Evolutionary conservation across 345 rosid species (phyloP).

Genomic region (Citrus glauca): DNA sequence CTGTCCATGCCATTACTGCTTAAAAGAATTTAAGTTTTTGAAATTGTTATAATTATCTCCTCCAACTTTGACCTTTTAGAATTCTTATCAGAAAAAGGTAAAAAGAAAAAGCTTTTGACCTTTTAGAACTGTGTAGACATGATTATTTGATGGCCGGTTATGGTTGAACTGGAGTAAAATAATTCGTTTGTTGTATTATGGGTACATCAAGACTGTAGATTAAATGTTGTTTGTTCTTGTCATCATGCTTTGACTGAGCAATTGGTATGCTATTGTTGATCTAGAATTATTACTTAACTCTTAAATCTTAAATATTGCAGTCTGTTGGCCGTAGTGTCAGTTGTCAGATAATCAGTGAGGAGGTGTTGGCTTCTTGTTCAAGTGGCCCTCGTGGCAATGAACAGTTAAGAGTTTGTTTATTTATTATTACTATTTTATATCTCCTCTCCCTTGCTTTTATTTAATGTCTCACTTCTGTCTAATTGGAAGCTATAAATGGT

Average conservation of each 20-base stretch:
- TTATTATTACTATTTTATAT: background rate
- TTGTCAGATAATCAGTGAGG: conserved; percentile 67
- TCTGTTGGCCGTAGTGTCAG: conserved; percentile 57
- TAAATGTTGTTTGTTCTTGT: background rate
- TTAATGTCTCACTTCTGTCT: background rate
- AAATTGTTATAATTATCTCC: background rate
- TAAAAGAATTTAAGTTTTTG: background rate
- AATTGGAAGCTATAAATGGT: background rate
- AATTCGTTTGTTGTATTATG: background rate
- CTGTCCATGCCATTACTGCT: background rate
- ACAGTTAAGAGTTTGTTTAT: conserved; percentile 53
- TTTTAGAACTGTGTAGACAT: background rate
- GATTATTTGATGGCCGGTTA: background rate
- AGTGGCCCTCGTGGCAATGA: conserved; percentile 79
- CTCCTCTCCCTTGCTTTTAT: background rate
- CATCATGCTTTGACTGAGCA: background rate
- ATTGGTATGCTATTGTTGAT: background rate
- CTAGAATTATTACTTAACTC: conserved; percentile 14
- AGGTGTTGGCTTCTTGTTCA: conserved; percentile 74
- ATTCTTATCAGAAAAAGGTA: too few species aligned
- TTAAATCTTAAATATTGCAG: conserved; percentile 36
- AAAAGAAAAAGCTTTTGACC: background rate
- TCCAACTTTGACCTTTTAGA: background rate
- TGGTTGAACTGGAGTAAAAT: background rate
- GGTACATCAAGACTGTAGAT: background rate